Conservation (phyloP, 768 basidiomycete species). For the Psilocybe cyanescens region DNA sequence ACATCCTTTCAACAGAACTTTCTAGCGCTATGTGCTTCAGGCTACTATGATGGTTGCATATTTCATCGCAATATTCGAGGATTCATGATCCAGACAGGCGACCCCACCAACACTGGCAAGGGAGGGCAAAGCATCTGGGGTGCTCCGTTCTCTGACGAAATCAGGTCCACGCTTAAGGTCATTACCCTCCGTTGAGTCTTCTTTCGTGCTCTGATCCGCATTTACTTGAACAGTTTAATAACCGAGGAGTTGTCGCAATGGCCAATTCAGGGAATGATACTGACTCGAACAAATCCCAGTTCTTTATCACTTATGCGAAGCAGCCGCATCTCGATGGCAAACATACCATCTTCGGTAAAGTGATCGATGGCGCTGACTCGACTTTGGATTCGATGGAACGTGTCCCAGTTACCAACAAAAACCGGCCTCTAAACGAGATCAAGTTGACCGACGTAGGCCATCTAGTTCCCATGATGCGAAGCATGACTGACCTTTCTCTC, state of each 20-base stretch:
- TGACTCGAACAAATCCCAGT: slow-evolving; percentile 92
- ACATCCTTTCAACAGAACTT: slow-evolving; percentile 71
- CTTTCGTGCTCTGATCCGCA: slow-evolving; percentile 26
- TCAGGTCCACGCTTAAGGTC: slow-evolving; percentile 93
- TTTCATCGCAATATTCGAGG: slow-evolving; percentile 96
- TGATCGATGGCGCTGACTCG: slow-evolving; percentile 97
- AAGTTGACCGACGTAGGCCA: slow-evolving; percentile 74
- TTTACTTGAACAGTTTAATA: slow-evolving; percentile 74
- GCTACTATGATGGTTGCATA: slow-evolving; percentile 80
- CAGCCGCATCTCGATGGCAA: slow-evolving; percentile 94
- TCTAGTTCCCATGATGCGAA: slow-evolving; percentile 7
- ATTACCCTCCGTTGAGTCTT: slow-evolving; percentile 14
- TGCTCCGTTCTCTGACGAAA: slow-evolving; percentile 87
- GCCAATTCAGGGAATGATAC: slow-evolving; percentile 94
- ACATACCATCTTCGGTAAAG: slow-evolving; percentile 93
- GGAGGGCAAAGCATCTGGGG: slow-evolving; percentile 98
- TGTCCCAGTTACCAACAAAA: slow-evolving; percentile 89
- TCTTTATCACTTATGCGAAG: slow-evolving; percentile 90
- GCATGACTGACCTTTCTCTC: slow-evolving; percentile 12
- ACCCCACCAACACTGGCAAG: slow-evolving; percentile 89
- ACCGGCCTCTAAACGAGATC: slow-evolving; percentile 85
- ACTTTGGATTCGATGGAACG: slow-evolving; percentile 95
- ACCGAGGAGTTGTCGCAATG: slow-evolving; percentile 95
- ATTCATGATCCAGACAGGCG: slow-evolving; percentile 96
- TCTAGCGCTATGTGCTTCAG: slow-evolving; percentile 89